Percentiles rank a stretch among this genome's conserved stretches.
phyloP scores from a whole-genome alignment of 108 stramenopile genomes.

The Conticribra guillardii region DNA sequence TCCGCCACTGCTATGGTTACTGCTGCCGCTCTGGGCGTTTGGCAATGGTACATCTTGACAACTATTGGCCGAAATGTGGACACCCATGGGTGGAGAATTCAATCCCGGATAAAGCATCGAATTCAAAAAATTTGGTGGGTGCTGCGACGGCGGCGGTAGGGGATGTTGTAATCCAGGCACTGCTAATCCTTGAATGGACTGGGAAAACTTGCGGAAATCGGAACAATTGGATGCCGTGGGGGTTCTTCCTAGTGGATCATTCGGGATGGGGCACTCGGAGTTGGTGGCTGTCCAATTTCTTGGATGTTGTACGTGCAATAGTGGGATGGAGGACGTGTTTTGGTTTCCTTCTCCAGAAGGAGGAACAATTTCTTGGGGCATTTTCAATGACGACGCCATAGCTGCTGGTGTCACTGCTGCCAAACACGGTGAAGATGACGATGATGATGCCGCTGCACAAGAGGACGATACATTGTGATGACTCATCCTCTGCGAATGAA shows the following conservation, averaged over 20 bases:
- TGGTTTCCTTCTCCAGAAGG: too few species aligned
- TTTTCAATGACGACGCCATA: too few species aligned
- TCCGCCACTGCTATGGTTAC: too few species aligned
- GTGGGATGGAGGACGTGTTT: constrained; percentile 13
- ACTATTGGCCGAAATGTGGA: constrained; percentile 9
- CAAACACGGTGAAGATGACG: not conserved
- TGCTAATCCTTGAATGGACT: not conserved
- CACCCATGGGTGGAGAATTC: constrained; percentile 9
- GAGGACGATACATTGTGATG: constrained; percentile 7
- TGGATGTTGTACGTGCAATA: constrained; percentile 12
- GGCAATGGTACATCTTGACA: not conserved
- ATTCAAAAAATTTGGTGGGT: not conserved
- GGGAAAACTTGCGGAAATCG: not conserved
- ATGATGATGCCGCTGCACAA: too few species aligned
- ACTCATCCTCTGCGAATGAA: constrained; percentile 28
- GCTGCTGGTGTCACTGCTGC: not conserved
- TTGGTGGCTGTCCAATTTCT: not conserved
- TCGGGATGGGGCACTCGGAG: too few species aligned
- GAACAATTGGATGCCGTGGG: constrained; percentile 43
- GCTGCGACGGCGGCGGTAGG: not conserved
- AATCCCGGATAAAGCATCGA: not conserved
- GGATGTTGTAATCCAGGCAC: too few species aligned
- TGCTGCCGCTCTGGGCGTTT: not conserved
- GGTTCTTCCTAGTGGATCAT: constrained; percentile 14
- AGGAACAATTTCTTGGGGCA: too few species aligned